Evolutionary conservation across 768 basidiomycete species (phyloP), one percentile per base, ranked within the genome.

Genomic region (Strobilomyces dryophilus): DNA sequence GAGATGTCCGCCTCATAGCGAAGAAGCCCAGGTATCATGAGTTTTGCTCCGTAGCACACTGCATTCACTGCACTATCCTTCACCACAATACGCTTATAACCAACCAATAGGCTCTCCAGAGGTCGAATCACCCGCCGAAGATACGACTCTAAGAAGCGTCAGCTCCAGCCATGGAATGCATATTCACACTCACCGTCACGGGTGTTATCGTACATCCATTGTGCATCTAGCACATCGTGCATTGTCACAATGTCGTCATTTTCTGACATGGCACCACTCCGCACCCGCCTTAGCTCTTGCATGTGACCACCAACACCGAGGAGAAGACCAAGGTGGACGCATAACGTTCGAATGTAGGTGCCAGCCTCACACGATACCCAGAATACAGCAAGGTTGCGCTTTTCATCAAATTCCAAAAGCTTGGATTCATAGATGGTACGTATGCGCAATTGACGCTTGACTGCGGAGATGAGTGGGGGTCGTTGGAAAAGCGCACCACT

Each of bases 341-440:
- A 99, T 42, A 99, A 79, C 1, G 97, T 99, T 68, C 97, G 88
- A 61, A 91, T 91, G 59, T 91, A 91, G n/a, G 89, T 92, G 54
- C 97, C 97, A 35, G 97, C 97, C 70, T 99, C 97, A 69, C 97
- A 99, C 20, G 90, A 93, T 21, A 98, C 97, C 92, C 93, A 95
- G 77, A 98, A 99, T 18, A 99, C 95, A 37, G 83, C 92, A 49
- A 99, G 82, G 65, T 97, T 95, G 47, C 97, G 84, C 69, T 97
- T 91, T 67, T 98, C 94, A 70, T 99, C 97, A 61, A 93, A 98
- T 71, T 99, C 97, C 60, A 97, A 79, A 17, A 99, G 78, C 59
- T 91, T 97, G 44, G 92, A 95, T 67, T 95, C 89, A 70, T 99
- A 90, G 57, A 99, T 95, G 12, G 97, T 99, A 59, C 97, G 87